Base-by-base conservation (phyloP, 305 asterid genomes). In the Caryopteris hybrid region DNA sequence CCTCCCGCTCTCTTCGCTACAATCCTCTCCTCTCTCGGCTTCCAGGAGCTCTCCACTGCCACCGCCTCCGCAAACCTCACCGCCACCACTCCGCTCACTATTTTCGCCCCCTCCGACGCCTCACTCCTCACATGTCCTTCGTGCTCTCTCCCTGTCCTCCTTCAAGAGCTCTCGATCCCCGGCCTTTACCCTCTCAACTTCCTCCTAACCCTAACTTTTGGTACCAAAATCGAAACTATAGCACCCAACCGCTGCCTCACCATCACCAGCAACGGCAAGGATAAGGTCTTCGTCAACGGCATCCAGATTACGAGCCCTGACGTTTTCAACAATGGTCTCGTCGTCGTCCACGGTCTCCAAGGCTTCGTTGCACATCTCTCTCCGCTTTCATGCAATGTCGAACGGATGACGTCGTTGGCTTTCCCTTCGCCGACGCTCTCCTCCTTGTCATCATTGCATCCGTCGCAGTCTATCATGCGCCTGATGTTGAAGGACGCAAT, bases 31-130 rank as follows among this genome's bases (percentile, higher is more conserved):
- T 72, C 88, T 2, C 93, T 90, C 57, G 97, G 97, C 48, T 90
- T 80, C 80, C 78, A 81, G 73, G 87, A 90, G 45, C 88, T 88
- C 74, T 86, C 96, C 64, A 41, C 89, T 34, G 88, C 86, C 42
- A n/a, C 79, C 45, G 77, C 82, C 25, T 36, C 81, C 4, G 78
- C 80, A 45, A 82, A 82, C 47, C 71, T 80, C 79, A 81, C 90
- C 78, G 77, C 82, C 80, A 53, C 78, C 68, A 80, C 86, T 23
- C 95, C 96, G 6, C 56, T 88, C 71, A 90, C 97, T 20, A 76
- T 90, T 29, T 90, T 90, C 76, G 92, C 97, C n/a, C 87, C 92
- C 12, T 64, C 93, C 42, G 97, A 90, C 68, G 68, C 88, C 39
- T 88, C 97, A 5, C 85, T 90, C 36, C 80, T 83, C 75, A 72